Conservation (phyloP, 164 flowering plant genomes). For the Echeveria elegans region DNA sequence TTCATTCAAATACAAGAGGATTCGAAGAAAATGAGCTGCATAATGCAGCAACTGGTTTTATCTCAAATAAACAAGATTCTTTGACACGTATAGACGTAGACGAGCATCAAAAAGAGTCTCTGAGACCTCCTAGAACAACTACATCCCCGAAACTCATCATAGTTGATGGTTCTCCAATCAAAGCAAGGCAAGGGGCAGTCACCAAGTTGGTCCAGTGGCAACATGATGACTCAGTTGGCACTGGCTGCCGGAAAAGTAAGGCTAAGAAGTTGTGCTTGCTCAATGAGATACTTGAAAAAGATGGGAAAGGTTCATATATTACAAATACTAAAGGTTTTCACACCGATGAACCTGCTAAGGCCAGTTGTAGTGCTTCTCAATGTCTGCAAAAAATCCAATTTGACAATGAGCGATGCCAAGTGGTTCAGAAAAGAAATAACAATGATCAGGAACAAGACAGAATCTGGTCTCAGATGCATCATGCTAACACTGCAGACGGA, state of each 20-base stretch:
- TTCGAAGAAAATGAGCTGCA: not conserved
- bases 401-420: not conserved
- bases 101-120: not conserved
- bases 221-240: not conserved
- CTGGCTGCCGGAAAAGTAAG: not conserved
- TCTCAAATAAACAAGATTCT: not conserved
- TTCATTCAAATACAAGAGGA: not conserved
- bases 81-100: not conserved
- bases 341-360: not conserved
- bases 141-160: not conserved
- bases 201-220: not conserved
- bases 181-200: not conserved
- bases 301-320: not conserved
- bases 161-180: not conserved
- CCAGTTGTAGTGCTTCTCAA: not conserved
- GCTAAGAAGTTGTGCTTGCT: not conserved
- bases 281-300: not conserved
- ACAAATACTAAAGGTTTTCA: no score
- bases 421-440: not conserved
- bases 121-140: not conserved
- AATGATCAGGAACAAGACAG: not conserved
- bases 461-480: not conserved
- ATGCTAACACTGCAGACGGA: not conserved
- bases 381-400: not conserved
- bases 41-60: not conserved